phyloP scores from a whole-genome alignment of 1,284 basidiomycete genomes.

The Mycena citricolor region DNA sequence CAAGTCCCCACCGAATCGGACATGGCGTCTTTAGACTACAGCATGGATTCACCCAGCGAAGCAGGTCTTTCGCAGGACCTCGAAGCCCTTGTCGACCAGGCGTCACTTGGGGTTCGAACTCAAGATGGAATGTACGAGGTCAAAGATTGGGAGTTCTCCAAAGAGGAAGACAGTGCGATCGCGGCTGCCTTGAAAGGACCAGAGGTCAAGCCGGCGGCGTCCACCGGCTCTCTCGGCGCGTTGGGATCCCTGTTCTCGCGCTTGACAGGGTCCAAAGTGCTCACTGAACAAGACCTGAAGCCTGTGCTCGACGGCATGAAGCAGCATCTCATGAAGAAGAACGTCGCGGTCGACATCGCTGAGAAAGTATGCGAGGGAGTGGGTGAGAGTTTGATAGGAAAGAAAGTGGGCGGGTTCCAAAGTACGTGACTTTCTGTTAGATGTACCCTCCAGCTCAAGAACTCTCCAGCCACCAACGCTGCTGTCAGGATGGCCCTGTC shows the following conservation, averaged over 20 bases:
- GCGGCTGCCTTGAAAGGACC: slow-evolving; percentile 50
- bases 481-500: slow-evolving; percentile 86
- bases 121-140: slow-evolving; percentile 90
- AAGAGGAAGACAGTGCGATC: slow-evolving; percentile 56
- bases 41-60: slow-evolving; percentile 49
- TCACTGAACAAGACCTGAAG: slow-evolving; percentile 82
- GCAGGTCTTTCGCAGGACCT: slow-evolving; percentile 49
- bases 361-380: slow-evolving; percentile 95
- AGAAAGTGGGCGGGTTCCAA: slow-evolving; percentile 85
- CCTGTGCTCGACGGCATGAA: slow-evolving; percentile 95
- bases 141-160: slow-evolving; percentile 84
- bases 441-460: slow-evolving; percentile 4
- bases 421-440: slow-evolving; percentile 48
- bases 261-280: slow-evolving; percentile 80
- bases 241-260: slow-evolving; percentile 78
- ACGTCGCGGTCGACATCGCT: slow-evolving; percentile 94
- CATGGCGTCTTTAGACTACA: slow-evolving; percentile 89
- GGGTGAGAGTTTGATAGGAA: slow-evolving; percentile 85
- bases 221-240: slow-evolving; percentile 57
- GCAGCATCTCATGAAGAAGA: slow-evolving; percentile 97
- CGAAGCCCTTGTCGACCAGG: slow-evolving; percentile 68
- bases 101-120: slow-evolving; percentile 80
- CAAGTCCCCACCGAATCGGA: slow-evolving; percentile 76
- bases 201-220: slow-evolving; percentile 36
- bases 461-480: slow-evolving; percentile 67